These are phyloP conservation scores for Botryobasidium botryosum DNA, from an alignment of 768 basidiomycete species.

Conservation along the genomic window DNA sequence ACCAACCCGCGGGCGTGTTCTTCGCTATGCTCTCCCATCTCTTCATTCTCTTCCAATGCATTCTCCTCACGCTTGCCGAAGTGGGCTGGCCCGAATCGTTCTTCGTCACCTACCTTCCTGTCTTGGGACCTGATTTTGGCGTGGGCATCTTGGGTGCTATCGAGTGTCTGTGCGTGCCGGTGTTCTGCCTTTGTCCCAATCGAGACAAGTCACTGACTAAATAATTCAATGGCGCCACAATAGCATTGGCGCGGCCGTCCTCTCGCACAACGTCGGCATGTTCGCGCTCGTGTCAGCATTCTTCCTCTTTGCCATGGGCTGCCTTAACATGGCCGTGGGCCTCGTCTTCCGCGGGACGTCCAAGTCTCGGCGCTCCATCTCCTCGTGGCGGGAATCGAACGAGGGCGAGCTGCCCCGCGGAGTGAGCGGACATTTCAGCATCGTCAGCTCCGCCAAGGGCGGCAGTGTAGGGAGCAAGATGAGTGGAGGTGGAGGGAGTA, in stretches of 20 bases:
- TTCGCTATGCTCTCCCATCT: conserved; percentile 83
- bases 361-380: conserved; percentile 45
- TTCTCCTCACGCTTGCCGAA: conserved; percentile 71
- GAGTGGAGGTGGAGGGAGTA: too few relatives aligned
- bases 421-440: conserved; percentile 29
- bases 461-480: too few relatives aligned
- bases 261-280: conserved; percentile 52
- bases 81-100: conserved; percentile 61
- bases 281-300: conserved; percentile 86
- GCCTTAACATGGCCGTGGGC: conserved; percentile 58
- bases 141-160: conserved; percentile 76
- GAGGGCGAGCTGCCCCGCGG: neutral
- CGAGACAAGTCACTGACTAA: conserved; percentile 4
- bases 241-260: conserved; percentile 34
- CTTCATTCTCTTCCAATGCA: conserved; percentile 70
- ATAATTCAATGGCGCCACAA: neutral
- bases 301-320: conserved; percentile 84
- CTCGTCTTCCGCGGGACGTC: conserved; percentile 51
- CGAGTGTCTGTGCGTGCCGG: conserved; percentile 52
- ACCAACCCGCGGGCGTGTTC: conserved; percentile 79
- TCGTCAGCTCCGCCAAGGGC: conserved; percentile 27
- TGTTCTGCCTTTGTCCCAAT: conserved; percentile 3
- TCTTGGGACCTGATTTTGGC: conserved; percentile 70
- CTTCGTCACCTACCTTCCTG: conserved; percentile 74
- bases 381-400: conserved; percentile 28